A percentile compares a stretch with the other conserved stretches of the same genome.
Conservation (phyloP, 208 protist genomes). For the Wallacemonas collosoma region DNA sequence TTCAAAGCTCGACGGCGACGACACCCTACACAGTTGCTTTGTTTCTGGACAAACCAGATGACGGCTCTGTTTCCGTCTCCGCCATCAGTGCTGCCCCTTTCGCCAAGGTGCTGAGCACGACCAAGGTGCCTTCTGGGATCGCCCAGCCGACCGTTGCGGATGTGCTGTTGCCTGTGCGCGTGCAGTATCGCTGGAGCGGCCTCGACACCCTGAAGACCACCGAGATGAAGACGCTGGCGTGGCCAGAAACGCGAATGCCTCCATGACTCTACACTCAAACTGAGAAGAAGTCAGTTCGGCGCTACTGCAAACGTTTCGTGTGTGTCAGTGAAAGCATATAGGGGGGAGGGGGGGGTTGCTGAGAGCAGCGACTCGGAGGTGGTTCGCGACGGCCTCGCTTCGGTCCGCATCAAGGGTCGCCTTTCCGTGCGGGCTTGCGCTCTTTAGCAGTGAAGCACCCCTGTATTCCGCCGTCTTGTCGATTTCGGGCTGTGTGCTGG, state of each 20-base stretch:
- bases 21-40: conserved; percentile 9
- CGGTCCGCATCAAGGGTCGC: too few species aligned
- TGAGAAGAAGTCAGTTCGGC: too few species aligned
- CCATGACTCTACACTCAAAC: background rate
- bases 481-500: too few species aligned
- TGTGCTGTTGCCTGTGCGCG: background rate
- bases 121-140: background rate
- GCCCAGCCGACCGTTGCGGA: background rate
- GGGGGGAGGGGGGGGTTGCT: too few species aligned
- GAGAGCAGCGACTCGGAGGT: too few species aligned
- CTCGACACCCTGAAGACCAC: background rate
- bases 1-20: conserved; percentile 14
- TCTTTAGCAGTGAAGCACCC: too few species aligned
- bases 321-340: too few species aligned
- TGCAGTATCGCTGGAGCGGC: background rate
- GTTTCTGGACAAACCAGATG: background rate
- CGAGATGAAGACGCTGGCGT: background rate
- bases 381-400: too few species aligned
- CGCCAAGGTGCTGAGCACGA: background rate
- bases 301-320: too few species aligned
- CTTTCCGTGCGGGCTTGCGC: too few species aligned
- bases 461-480: too few species aligned
- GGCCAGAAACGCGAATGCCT: background rate
- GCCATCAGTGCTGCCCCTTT: background rate
- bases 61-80: background rate